Evolutionary conservation across 2,329 filamentous ascomycete genomes (phyloP).

Genomic region (Fusarium drepaniforme): DNA sequence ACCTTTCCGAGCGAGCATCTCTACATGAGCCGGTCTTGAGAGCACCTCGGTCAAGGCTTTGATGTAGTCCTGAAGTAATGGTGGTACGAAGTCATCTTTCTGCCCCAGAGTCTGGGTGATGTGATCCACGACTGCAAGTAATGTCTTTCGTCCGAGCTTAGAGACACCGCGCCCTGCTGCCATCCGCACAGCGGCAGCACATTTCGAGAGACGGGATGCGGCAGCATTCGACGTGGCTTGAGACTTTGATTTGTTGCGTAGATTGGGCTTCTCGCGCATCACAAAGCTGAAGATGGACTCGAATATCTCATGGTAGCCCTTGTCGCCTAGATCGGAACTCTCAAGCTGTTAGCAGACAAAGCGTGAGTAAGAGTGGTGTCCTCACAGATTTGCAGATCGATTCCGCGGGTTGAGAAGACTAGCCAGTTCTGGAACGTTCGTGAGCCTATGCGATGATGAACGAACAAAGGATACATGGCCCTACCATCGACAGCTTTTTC

Average conservation of each 20-base stretch:
- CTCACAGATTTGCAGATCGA: conserved; percentile 53
- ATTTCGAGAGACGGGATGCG: conserved; percentile 72
- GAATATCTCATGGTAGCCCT: conserved; percentile 83
- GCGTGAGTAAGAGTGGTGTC: not conserved
- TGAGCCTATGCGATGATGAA: conserved; percentile 8
- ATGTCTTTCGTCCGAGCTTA: conserved; percentile 79
- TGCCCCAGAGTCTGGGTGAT: conserved; percentile 78
- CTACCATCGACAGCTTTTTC: conserved; percentile 57
- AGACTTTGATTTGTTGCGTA: conserved; percentile 66
- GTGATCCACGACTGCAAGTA: conserved; percentile 84
- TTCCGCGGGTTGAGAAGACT: conserved; percentile 55
- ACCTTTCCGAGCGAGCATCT: conserved; percentile 73
- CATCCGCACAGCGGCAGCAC: conserved; percentile 78
- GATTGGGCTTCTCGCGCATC: conserved; percentile 74
- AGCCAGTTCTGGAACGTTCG: conserved; percentile 48
- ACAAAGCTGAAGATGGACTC: conserved; percentile 82
- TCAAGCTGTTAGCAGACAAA: conserved; percentile 20
- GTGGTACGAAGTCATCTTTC: conserved; percentile 74
- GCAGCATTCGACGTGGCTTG: conserved; percentile 59
- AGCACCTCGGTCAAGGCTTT: conserved; percentile 80
- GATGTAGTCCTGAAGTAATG: conserved; percentile 81
- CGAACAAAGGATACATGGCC: conserved; percentile 5
- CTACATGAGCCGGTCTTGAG: conserved; percentile 80
- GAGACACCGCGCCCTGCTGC: conserved; percentile 77
- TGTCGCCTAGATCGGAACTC: conserved; percentile 72